Evolutionary conservation across 2,329 filamentous ascomycete genomes (phyloP).

Genomic region (Ophiocordyceps unilateralis): DNA sequence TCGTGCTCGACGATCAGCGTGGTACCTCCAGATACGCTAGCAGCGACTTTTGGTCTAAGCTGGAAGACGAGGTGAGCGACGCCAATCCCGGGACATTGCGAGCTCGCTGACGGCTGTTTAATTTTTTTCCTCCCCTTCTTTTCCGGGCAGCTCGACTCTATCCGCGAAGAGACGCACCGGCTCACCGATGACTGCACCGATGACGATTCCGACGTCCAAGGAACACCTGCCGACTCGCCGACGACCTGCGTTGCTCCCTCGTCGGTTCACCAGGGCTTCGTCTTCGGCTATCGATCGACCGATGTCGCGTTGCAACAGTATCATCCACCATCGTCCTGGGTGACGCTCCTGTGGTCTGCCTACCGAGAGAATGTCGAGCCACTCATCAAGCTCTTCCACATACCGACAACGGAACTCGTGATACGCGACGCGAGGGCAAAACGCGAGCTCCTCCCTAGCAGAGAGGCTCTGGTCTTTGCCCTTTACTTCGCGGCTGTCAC

Average conservation of each 20-base stretch:
- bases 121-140: not conserved
- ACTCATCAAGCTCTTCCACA: constrained; percentile 52
- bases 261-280: constrained; percentile 50
- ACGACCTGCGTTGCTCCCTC: constrained; percentile 13
- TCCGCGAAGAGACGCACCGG: constrained; percentile 31
- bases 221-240: constrained; percentile 27
- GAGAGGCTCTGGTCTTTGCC: constrained; percentile 47
- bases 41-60: constrained; percentile 58
- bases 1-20: constrained; percentile 53
- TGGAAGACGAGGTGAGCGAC: constrained; percentile 50
- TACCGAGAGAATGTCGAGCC: constrained; percentile 62
- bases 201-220: constrained; percentile 43
- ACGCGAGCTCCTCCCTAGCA: constrained; percentile 34
- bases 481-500: constrained; percentile 42
- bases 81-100: not conserved
- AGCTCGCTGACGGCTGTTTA: not conserved
- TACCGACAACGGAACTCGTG: constrained; percentile 45
- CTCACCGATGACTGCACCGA: constrained; percentile 27
- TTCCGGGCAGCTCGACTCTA: constrained; percentile 20
- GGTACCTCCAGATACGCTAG: constrained; percentile 57
- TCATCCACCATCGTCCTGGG: constrained; percentile 49
- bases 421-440: constrained; percentile 44
- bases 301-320: constrained; percentile 46
- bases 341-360: constrained; percentile 50
- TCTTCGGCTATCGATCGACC: constrained; percentile 57